Conservation (phyloP, 2,329 filamentous ascomycete genomes). For the Colletotrichum tropicale region DNA sequence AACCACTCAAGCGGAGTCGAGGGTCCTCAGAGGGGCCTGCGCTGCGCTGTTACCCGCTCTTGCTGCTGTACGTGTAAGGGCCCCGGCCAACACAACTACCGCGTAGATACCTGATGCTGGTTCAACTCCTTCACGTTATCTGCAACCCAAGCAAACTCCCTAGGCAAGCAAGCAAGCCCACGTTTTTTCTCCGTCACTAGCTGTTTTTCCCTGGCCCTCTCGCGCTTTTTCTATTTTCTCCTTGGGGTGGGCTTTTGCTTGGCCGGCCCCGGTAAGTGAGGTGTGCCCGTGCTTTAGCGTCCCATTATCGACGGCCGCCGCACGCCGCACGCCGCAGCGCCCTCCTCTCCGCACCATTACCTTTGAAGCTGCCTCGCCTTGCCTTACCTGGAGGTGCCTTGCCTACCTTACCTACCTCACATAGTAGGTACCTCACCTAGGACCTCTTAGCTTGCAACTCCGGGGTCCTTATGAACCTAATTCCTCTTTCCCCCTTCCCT, state of each 20-base stretch:
- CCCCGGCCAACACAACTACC: slow-evolving; percentile 8
- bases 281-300: slow-evolving; percentile 4
- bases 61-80: neutral
- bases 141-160: slow-evolving; percentile 5
- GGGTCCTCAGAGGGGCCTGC: neutral
- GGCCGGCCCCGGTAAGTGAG: neutral
- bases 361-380: neutral
- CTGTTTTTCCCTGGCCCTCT: neutral
- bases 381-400: neutral
- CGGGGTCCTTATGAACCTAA: slow-evolving; percentile 19
- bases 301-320: neutral
- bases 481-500: slow-evolving; percentile 11
- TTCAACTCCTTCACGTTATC: slow-evolving; percentile 1
- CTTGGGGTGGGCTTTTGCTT: neutral
- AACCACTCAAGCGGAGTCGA: neutral
- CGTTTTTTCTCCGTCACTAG: neutral
- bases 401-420: neutral
- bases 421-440: neutral
- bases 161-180: neutral
- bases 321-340: neutral
- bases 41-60: neutral
- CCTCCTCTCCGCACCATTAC: neutral
- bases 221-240: neutral
- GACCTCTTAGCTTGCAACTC: neutral
- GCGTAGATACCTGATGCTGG: neutral